Evolutionary conservation across 192 early-diverging fungal species (phyloP).

Genomic region (Backusella morwellensis): DNA sequence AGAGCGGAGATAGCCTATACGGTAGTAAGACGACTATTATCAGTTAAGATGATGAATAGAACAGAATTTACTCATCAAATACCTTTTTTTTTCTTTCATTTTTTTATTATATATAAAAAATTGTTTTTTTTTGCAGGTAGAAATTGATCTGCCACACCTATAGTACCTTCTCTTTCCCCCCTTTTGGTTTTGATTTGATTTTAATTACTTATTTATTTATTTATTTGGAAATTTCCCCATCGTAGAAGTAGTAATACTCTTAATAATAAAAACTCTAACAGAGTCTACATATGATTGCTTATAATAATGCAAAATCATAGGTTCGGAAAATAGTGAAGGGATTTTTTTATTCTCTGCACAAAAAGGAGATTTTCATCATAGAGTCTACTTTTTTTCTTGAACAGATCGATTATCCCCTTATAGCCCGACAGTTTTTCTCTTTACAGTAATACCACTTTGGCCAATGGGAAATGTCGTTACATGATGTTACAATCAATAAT

Average conservation of each 20-base stretch:
- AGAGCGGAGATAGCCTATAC: background rate
- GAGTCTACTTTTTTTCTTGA: no score
- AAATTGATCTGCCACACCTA: background rate
- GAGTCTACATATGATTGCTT: background rate
- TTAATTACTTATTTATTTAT: background rate
- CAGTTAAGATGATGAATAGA: background rate
- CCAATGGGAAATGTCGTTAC: no score
- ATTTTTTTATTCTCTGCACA: no score
- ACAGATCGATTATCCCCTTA: no score
- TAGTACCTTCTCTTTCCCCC: background rate
- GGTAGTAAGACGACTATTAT: constrained; percentile 6
- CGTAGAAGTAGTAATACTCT: background rate
- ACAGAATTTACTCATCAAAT: background rate
- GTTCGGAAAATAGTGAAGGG: no score
- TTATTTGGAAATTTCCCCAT: background rate
- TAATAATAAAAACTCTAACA: background rate
- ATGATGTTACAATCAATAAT: no score
- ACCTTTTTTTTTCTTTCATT: background rate
- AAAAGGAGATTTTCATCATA: no score
- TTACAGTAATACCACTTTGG: no score
- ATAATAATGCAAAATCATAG: no score
- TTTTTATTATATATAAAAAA: background rate
- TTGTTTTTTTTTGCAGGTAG: background rate
- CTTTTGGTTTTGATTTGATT: background rate
- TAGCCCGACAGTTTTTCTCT: no score